These are phyloP conservation scores for Microdochium nivale DNA, from an alignment of 2,329 filamentous ascomycete species.

Conservation along the genomic window DNA sequence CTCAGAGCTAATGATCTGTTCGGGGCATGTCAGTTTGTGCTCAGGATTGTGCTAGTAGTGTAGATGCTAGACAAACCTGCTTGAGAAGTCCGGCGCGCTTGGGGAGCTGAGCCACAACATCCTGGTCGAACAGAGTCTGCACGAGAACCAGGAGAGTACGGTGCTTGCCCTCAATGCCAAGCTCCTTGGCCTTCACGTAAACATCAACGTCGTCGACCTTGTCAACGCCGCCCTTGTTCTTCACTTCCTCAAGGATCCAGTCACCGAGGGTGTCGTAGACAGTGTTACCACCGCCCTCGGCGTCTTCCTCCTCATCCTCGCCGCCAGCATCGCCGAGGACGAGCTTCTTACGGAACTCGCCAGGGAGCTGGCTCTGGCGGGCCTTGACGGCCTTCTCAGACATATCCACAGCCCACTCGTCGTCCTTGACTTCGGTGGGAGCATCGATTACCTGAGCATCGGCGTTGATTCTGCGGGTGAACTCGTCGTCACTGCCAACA, in stretches of 20 bases:
- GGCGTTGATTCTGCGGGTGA: constrained; percentile 72
- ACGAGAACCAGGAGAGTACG: constrained; percentile 86
- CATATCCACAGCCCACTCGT: constrained; percentile 94
- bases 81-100: constrained; percentile 80
- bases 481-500: constrained; percentile 83
- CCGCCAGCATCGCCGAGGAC: constrained; percentile 69
- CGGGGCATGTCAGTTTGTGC: background rate
- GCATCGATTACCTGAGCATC: constrained; percentile 38
- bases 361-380: constrained; percentile 86
- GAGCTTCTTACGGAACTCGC: constrained; percentile 87
- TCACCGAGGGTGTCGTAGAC: constrained; percentile 85
- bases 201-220: constrained; percentile 84
- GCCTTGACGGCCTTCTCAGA: constrained; percentile 92
- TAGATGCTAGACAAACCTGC: constrained; percentile 46
- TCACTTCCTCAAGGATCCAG: constrained; percentile 75
- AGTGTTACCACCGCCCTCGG: constrained; percentile 64
- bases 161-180: constrained; percentile 91
- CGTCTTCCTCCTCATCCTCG: constrained; percentile 60
- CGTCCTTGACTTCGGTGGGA: constrained; percentile 63
- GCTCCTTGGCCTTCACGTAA: constrained; percentile 93
- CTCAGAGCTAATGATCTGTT: constrained; percentile 73
- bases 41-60: background rate
- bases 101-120: constrained; percentile 80
- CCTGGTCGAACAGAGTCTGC: constrained; percentile 87
- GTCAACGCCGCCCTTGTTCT: constrained; percentile 63